A percentile compares a stretch with the other conserved stretches of the same genome.
These are phyloP conservation scores for Allomyces macrogynus DNA, from an alignment of 192 early-diverging fungal species.

Conservation along the genomic window DNA sequence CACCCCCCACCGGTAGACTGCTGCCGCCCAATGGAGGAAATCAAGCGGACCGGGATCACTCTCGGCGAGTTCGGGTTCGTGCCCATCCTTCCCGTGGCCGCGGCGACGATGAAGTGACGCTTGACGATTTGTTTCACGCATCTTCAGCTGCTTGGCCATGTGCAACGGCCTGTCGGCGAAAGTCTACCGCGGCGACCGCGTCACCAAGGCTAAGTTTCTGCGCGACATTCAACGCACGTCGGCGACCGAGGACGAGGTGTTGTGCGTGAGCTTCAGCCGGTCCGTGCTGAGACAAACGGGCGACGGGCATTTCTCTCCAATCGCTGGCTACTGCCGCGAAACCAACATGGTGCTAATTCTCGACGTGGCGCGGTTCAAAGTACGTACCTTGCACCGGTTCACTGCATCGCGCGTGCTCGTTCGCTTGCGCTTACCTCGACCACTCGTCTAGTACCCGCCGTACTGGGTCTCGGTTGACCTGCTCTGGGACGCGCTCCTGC, in stretches of 20 bases:
- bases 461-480: neutral
- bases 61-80: constrained; percentile 12
- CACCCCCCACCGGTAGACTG: too few species aligned
- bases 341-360: constrained; percentile 18
- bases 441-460: neutral
- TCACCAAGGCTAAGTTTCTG: constrained; percentile 13
- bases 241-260: constrained; percentile 8
- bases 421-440: too few species aligned
- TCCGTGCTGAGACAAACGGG: constrained; percentile 20
- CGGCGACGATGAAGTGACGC: too few species aligned
- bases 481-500: neutral
- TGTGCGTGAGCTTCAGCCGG: constrained; percentile 19
- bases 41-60: constrained; percentile 18
- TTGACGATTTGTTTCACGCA: too few species aligned
- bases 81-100: too few species aligned
- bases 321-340: constrained; percentile 9
- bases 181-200: constrained; percentile 7
- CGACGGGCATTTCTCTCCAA: constrained; percentile 13
- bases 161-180: constrained; percentile 16
- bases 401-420: too few species aligned
- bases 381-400: too few species aligned
- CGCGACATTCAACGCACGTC: constrained; percentile 10
- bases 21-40: constrained; percentile 11
- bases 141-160: constrained; percentile 7
- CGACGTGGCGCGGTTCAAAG: constrained; percentile 25